Percentiles rank a stretch among this genome's conserved stretches.
These are phyloP conservation scores for Nakazawaea laoshanensis DNA, from an alignment of 805 yeast species.

Conservation along the genomic window DNA sequence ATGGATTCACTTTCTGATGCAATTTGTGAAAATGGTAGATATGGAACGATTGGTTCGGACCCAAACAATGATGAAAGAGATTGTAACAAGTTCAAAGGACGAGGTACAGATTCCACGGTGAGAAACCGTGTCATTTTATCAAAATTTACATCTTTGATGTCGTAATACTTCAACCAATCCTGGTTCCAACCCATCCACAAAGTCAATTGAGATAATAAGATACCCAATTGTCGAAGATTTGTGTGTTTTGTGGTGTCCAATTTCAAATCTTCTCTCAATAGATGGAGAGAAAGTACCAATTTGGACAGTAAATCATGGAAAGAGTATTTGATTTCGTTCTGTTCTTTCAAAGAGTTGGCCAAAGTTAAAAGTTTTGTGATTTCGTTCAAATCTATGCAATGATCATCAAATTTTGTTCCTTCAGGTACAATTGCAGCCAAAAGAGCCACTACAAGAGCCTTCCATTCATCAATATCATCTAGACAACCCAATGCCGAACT, in stretches of 20 bases:
- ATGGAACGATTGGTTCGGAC: conserved; percentile 36
- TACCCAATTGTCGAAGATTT: conserved; percentile 33
- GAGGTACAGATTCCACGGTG: conserved; percentile 33
- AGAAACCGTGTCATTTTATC: conserved; percentile 33
- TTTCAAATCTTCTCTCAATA: conserved; percentile 67
- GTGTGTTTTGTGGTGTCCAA: conserved; percentile 39
- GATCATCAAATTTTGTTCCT: conserved; percentile 17
- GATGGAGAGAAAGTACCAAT: conserved; percentile 60
- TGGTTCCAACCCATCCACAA: conserved; percentile 71
- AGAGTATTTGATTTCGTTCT: conserved; percentile 23
- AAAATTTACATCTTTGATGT: conserved; percentile 20
- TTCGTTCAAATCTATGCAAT: conserved; percentile 13
- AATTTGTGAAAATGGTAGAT: conserved; percentile 57
- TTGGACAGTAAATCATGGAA: conserved; percentile 52
- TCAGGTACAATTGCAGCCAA: conserved; percentile 43
- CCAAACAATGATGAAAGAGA: conserved; percentile 45
- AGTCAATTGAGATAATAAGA: conserved; percentile 52
- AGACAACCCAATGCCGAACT: conserved; percentile 40
- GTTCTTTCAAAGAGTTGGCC: conserved; percentile 14
- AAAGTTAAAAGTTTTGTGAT: conserved; percentile 18
- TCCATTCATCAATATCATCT: conserved; percentile 46
- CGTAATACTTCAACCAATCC: conserved; percentile 54
- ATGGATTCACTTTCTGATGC: conserved; percentile 53
- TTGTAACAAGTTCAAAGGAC: conserved; percentile 54
- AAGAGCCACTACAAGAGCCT: conserved; percentile 43